Base-by-base conservation (phyloP, 495 filamentous ascomycete species). In the Aspergillus affinis region DNA sequence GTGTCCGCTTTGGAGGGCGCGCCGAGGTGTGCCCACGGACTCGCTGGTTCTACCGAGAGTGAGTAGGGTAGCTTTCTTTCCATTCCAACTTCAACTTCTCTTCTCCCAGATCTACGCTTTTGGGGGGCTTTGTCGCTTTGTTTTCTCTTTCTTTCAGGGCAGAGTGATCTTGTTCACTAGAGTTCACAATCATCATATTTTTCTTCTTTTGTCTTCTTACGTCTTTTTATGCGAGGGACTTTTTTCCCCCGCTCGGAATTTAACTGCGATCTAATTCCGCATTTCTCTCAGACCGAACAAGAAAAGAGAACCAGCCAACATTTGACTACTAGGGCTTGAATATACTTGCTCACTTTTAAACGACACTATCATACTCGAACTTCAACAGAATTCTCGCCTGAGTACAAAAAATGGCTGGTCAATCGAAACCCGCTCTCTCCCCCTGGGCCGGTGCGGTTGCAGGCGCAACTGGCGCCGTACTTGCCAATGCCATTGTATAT, bases 401-500 rank as follows among this genome's bases (percentile, higher is more conserved):
- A 21, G 6, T 20, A 17, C 54, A 19, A 48, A 72, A 41, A 57
- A 97, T 97, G 93, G 79, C 87, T 50, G 87, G 76, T 49, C 90
- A 90, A 75, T 93, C 92, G 44, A 95, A 94, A 73, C 86, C 87
- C 57, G 83, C 76, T 27, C 84, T 99, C 59, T 91, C 94, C 23
- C 92, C 95, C 55, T 98, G 95, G 95, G 93, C 92, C 30, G 87
- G 84, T 68, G 94, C 94, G 48, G 84, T 97, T 59, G 93, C 95
- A 46, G 94, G 94, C 63, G 90, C 95, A 56, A 91, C 92, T 18
- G 93, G 94, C 52, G 94, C 95, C 36, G 90, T 97, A 13, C 77
- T 99, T 49, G 95, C 94, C 44, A 99, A 99, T 82, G 88, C 94
- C 26, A 77, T 96, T 57, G 95, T 98, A 57, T 99, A 99, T 75